Base-by-base conservation (phyloP, 176 grass and related monocot species). In the Avena insularis region DNA sequence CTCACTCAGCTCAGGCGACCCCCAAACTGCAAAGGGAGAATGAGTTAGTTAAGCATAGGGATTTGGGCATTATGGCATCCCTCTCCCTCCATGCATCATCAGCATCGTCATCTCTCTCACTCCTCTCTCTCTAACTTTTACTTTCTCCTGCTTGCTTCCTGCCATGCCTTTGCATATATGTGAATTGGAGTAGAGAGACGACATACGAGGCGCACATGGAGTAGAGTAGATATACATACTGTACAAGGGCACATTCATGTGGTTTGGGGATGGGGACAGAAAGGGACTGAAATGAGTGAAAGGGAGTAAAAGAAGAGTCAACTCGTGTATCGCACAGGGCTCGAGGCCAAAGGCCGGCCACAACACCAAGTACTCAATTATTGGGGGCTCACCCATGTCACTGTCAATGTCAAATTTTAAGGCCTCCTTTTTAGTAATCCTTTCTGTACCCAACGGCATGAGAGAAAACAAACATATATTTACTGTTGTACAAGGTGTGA, bases 251-350 rank as follows among this genome's bases (percentile, higher is more conserved):
- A 83, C 90, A 86, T 86, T 80, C 84, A 91, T 88, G 89, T 86
- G 89, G 72, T 61, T 73, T 84, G 50, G 78, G 80, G 91, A 92
- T 90, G 87, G 91, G 79, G 91, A 95, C 93, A 95, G 94, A 95
- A 93, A 91, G 94, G 88, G 89, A 88, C 87, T 87, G 94, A 93
- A 91, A 93, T 83, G 88, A 91, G 74, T 92, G 90, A 93, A 90
- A 93, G 91, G 69, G 87, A 88, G 91, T 86, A 87, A 95, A 93
- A 83, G 90, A 91, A 81, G 91, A 93, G 91, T 95, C 94, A 95
- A 95, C 91, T 95, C 94, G 87, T 86, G 94, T 89, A 84, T 83
- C 87, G 91, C 94, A 95, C 91, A 89, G 94, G 94, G 94, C 94
- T 95, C 94, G 94, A 95, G 90, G 59, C 69, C 89, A 88, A 77